phyloP scores from a whole-genome alignment of 2,329 filamentous ascomycete genomes.

The Sporothrix sp. region DNA sequence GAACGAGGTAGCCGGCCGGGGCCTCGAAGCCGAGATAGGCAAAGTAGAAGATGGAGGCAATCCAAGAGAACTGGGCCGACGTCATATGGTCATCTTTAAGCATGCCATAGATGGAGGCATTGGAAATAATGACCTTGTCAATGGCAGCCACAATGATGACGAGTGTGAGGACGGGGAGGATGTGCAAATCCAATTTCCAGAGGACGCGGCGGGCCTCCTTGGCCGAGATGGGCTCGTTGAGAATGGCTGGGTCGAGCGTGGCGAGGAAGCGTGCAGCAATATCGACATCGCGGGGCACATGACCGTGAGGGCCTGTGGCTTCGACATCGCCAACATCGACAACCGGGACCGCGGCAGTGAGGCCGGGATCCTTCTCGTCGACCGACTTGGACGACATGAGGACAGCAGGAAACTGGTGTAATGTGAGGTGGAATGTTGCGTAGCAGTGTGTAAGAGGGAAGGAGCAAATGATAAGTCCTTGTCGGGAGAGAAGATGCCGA shows the following conservation, averaged over 20 bases:
- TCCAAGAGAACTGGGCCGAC: constrained; percentile 21
- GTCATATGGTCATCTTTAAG: constrained; percentile 14
- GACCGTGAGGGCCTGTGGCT: not conserved
- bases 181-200: constrained; percentile 9
- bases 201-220: constrained; percentile 3
- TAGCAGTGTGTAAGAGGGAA: no score
- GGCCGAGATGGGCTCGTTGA: constrained; percentile 5
- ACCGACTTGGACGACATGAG: constrained; percentile 1
- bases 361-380: constrained; percentile 1
- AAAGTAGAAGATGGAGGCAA: constrained; percentile 26
- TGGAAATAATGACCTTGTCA: constrained; percentile 10
- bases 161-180: constrained; percentile 5
- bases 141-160: constrained; percentile 6
- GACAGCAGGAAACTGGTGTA: not conserved
- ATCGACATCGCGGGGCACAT: not conserved
- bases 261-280: constrained; percentile 8
- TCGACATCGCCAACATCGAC: not conserved
- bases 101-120: constrained; percentile 13
- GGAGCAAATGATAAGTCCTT: not conserved
- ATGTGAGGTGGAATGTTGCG: not conserved
- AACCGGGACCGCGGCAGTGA: not conserved
- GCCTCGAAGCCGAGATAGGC: constrained; percentile 22
- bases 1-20: constrained; percentile 6
- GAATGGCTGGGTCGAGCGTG: not conserved
- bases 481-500: no score